Evolutionary conservation across 495 filamentous ascomycete species (phyloP).

Genomic region (Staphylotrichum longicolle): DNA sequence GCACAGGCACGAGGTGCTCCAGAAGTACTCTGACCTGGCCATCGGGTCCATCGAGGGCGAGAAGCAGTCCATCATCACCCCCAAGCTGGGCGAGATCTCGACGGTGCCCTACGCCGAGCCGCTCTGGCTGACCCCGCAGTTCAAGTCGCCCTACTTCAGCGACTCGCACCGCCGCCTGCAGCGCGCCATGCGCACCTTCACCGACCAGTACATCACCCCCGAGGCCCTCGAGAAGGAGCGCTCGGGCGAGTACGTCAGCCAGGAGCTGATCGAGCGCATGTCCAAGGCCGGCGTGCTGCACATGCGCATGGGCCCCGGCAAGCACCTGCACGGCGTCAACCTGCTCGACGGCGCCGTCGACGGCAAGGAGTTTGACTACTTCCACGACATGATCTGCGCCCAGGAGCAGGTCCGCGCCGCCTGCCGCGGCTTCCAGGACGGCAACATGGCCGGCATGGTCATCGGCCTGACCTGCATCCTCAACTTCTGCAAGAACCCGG

Average conservation of each 20-base stretch:
- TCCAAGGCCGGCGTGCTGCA: conserved; percentile 68
- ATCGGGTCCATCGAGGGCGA: conserved; percentile 75
- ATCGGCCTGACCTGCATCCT: conserved; percentile 80
- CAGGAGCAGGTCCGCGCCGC: conserved; percentile 72
- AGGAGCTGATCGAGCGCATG: conserved; percentile 77
- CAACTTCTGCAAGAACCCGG: conserved; percentile 69
- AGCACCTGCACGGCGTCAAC: conserved; percentile 69
- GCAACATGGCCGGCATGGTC: conserved; percentile 72
- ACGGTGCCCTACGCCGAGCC: conserved; percentile 79
- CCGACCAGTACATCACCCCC: conserved; percentile 64
- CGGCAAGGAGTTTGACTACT: conserved; percentile 82
- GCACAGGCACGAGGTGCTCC: conserved; percentile 83
- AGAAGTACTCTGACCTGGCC: conserved; percentile 71
- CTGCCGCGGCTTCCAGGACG: conserved; percentile 64
- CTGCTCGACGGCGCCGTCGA: conserved; percentile 68
- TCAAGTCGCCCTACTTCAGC: conserved; percentile 80
- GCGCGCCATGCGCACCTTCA: conserved; percentile 71
- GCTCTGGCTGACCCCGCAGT: conserved; percentile 73
- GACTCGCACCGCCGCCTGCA: conserved; percentile 71
- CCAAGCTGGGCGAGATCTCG: conserved; percentile 66
- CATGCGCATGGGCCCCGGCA: conserved; percentile 81
- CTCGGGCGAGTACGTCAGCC: conserved; percentile 69
- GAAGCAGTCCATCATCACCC: conserved; percentile 69
- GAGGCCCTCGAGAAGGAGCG: conserved; percentile 78
- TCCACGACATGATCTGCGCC: conserved; percentile 74